A percentile compares a stretch with the other conserved stretches of the same genome.
Conservation (phyloP, 2,329 filamentous ascomycete genomes). For the Cladorrhinum sp. region DNA sequence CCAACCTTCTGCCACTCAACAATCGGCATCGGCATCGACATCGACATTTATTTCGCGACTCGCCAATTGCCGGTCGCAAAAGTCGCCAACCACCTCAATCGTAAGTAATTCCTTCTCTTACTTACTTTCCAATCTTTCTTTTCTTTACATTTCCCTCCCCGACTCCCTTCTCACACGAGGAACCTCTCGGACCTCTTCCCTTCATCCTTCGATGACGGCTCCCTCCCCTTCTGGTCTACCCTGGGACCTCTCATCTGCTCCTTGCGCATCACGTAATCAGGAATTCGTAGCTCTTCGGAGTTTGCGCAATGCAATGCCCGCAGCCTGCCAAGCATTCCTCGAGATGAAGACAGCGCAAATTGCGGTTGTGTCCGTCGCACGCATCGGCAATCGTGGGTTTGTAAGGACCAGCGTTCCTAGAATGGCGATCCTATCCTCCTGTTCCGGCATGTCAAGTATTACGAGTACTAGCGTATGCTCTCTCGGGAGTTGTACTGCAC, state of each 20-base stretch:
- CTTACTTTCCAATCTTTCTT: background rate
- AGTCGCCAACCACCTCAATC: background rate
- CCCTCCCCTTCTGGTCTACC: background rate
- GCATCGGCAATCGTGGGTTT: background rate
- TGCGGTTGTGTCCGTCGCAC: background rate
- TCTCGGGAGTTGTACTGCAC: background rate
- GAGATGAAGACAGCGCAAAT: background rate
- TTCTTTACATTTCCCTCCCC: background rate
- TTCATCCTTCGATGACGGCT: background rate
- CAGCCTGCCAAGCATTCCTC: background rate
- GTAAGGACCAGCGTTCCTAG: constrained; percentile 3
- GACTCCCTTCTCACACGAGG: background rate
- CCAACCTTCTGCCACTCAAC: background rate
- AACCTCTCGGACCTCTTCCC: background rate
- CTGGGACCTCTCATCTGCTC: background rate
- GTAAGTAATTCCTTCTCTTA: background rate
- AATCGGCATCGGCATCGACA: background rate
- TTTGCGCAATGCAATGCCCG: background rate
- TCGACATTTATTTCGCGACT: background rate
- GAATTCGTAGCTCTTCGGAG: background rate
- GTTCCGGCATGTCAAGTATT: background rate
- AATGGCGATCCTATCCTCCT: background rate
- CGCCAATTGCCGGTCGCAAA: background rate
- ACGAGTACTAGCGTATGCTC: background rate
- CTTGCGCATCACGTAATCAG: background rate